Evolutionary conservation across 2,329 filamentous ascomycete genomes (phyloP).

Genomic region (Clathrospora elynae): DNA sequence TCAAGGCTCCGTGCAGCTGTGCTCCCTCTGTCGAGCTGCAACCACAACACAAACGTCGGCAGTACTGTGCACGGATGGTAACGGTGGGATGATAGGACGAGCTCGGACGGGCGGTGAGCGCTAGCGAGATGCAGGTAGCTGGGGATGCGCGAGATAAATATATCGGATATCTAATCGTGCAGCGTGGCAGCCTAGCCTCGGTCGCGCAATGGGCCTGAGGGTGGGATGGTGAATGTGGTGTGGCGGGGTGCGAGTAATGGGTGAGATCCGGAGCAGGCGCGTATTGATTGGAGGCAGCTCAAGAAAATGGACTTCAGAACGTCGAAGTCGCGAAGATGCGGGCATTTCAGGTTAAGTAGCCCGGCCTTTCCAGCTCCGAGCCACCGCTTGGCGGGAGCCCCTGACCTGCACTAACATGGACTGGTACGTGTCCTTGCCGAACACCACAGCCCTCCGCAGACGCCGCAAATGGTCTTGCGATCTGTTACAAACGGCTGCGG

Average conservation of each 20-base stretch:
- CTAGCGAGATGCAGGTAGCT: constrained; percentile 30
- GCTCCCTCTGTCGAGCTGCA: constrained; percentile 16
- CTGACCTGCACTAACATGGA: constrained; percentile 30
- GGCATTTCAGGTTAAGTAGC: constrained; percentile 27
- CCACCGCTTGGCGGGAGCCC: constrained; percentile 35
- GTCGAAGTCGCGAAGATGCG: constrained; percentile 23
- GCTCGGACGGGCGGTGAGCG: constrained; percentile 24
- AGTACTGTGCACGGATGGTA: constrained; percentile 31
- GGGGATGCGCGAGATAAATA: constrained; percentile 22
- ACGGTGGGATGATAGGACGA: constrained; percentile 16
- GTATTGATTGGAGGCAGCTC: constrained; percentile 44
- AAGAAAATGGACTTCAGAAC: constrained; percentile 30
- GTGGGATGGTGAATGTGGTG: constrained; percentile 16
- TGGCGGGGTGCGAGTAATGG: constrained; percentile 32
- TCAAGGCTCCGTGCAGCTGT: constrained; percentile 28
- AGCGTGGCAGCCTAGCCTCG: constrained; percentile 18
- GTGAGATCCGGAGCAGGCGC: constrained; percentile 37
- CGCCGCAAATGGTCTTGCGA: neutral
- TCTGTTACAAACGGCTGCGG: no score
- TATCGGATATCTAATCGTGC: constrained; percentile 11
- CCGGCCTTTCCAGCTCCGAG: constrained; percentile 28
- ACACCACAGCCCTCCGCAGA: constrained; percentile 8
- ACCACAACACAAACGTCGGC: constrained; percentile 28
- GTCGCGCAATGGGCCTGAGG: constrained; percentile 22
- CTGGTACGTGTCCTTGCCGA: constrained; percentile 22